These are phyloP conservation scores for Candida gigantensis DNA, from an alignment of 1,139 yeast genomes.

Conservation along the genomic window DNA sequence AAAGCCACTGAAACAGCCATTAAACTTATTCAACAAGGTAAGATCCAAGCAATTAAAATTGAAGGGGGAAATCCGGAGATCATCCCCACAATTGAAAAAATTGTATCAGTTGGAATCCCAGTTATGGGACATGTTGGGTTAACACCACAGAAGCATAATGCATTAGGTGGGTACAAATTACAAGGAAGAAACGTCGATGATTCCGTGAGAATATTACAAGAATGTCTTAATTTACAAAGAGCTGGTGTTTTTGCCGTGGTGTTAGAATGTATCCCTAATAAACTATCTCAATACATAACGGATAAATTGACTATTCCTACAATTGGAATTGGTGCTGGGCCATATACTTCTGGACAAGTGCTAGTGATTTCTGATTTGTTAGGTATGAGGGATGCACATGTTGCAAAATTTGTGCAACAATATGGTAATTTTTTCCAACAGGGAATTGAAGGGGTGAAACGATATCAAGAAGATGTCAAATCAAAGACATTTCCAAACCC, in stretches of 20 bases:
- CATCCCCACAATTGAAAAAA: slow-evolving; percentile 41
- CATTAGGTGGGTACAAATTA: slow-evolving; percentile 83
- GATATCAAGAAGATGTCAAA: slow-evolving; percentile 63
- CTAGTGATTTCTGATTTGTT: slow-evolving; percentile 83
- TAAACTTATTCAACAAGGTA: slow-evolving; percentile 59
- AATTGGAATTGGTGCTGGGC: slow-evolving; percentile 96
- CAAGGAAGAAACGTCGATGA: slow-evolving; percentile 67
- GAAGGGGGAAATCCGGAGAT: slow-evolving; percentile 77
- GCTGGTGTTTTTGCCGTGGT: slow-evolving; percentile 80
- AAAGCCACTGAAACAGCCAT: slow-evolving; percentile 70
- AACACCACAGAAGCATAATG: slow-evolving; percentile 82
- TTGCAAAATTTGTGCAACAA: slow-evolving; percentile 76
- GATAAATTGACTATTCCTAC: slow-evolving; percentile 66
- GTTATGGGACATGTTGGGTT: slow-evolving; percentile 92
- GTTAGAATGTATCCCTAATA: slow-evolving; percentile 83
- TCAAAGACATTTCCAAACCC: slow-evolving; percentile 57
- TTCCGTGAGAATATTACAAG: slow-evolving; percentile 62
- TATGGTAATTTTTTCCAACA: slow-evolving; percentile 55
- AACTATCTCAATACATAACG: slow-evolving; percentile 69
- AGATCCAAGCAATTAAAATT: slow-evolving; percentile 78
- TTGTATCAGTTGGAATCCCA: slow-evolving; percentile 75
- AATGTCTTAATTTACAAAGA: slow-evolving; percentile 68
- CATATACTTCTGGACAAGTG: slow-evolving; percentile 82
- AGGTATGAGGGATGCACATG: slow-evolving; percentile 58
- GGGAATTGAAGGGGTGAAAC: slow-evolving; percentile 53